Percentiles rank a stretch among this genome's conserved stretches.
Conservation (phyloP, 192 early-diverging fungal species). For the Entophlyctis luteolus region DNA sequence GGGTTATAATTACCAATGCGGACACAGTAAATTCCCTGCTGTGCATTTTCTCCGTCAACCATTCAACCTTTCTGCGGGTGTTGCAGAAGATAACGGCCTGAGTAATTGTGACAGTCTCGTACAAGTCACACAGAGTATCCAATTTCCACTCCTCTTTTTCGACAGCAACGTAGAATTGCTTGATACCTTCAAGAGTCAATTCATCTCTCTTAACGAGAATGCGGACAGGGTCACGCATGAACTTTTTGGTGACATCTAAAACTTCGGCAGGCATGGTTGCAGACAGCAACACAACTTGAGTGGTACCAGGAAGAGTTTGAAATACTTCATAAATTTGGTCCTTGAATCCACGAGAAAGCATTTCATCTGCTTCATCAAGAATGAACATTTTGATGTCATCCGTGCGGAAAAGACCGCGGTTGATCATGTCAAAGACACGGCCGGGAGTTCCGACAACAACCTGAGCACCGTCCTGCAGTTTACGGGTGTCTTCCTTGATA, state of each 20-base stretch:
- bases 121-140: conserved; percentile 94
- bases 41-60: conserved; percentile 94
- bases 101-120: conserved; percentile 95
- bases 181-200: conserved; percentile 96
- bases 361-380: conserved; percentile 98
- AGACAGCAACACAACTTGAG: conserved; percentile 94
- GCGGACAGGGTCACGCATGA: conserved; percentile 98
- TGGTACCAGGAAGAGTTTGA: conserved; percentile 85
- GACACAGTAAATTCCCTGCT: conserved; percentile 91
- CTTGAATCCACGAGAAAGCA: conserved; percentile 98
- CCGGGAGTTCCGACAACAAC: conserved; percentile 98
- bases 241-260: conserved; percentile 92
- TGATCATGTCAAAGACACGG: conserved; percentile 98
- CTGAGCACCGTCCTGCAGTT: conserved; percentile 77
- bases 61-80: conserved; percentile 93
- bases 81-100: conserved; percentile 99
- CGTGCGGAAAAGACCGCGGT: conserved; percentile 80
- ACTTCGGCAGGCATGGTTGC: conserved; percentile 98
- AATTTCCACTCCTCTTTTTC: conserved; percentile 99
- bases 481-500: conserved; percentile 83
- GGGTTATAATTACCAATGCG: conserved; percentile 72
- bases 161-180: conserved; percentile 95
- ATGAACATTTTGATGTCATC: conserved; percentile 94
- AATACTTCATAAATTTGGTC: conserved; percentile 66
- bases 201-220: conserved; percentile 99